Base-by-base conservation (phyloP, 495 filamentous ascomycete genomes). In the Ramalina intermedia region DNA sequence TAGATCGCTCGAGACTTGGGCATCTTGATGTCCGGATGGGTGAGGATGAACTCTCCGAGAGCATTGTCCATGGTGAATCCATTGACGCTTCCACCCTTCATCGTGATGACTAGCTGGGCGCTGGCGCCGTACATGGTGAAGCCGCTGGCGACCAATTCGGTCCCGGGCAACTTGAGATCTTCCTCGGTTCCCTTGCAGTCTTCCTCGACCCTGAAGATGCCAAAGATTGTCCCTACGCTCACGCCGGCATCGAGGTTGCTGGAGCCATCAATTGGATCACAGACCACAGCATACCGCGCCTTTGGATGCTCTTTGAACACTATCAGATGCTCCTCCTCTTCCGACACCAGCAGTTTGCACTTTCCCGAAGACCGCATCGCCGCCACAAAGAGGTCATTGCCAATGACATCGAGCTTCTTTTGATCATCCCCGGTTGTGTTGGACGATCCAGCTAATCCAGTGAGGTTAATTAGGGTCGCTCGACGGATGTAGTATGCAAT, bases 61-160 rank as follows among this genome's bases (percentile, higher is more conserved):
- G 85, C 84, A 63, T 85, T 90, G 68, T 98, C 91, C 59, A 98
- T 75, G 21, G 91, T 98, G 71, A 96, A 98, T 49, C 90, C 91
- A 65, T 96, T 94, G 68, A 98, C 91, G 48, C 64, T 74, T 40
- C 91, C 87, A 48, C 85, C 86, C 63, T 81, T 84, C 87, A 98
- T 96, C 38, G 91, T 98, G 64, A 98, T 82, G 47, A 98, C 91
- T 46, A 98, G 72, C 66, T 96, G 89, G 6, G 91, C 83, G 20
- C 87, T 94, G 55, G 91, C 91, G 59, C 91, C 91, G 67, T 98
- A 98, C 91, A 98, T 98, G 64, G 91, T 98, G 72, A 98, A 98
- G 2, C 91, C 91, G 4, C 85, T 81, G 18, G 93, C 91, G 26
- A 96, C 80, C 27, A 96, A 78, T 64, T 93, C 86, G 2, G 85